Evolutionary conservation across 75 land plant species (phyloP).

Genomic region (Selaginella moellendorffii): DNA sequence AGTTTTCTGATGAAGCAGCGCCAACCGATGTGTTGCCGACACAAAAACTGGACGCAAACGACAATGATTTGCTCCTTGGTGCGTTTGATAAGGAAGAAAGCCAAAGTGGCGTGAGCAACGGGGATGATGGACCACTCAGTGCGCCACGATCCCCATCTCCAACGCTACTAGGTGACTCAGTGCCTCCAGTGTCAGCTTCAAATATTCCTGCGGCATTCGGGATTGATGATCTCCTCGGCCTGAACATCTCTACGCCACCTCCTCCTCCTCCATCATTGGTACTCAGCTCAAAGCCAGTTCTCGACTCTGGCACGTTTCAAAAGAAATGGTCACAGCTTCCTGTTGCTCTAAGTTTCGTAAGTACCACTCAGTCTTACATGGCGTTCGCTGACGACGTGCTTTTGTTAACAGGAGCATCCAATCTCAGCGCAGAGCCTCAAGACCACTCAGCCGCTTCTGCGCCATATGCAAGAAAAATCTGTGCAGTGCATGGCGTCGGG

Average conservation of each 20-base stretch:
- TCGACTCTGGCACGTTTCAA: slow-evolving; percentile 77
- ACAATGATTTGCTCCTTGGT: slow-evolving; percentile 71
- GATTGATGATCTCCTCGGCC: slow-evolving; percentile 79
- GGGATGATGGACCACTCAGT: slow-evolving; percentile 18
- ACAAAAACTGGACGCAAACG: slow-evolving; percentile 72
- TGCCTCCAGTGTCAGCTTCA: slow-evolving; percentile 7
- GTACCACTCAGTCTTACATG: slow-evolving; percentile 1
- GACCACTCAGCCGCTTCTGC: slow-evolving; percentile 58
- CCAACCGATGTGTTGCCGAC: slow-evolving; percentile 35
- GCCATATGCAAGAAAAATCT: slow-evolving; percentile 75
- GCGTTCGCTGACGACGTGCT: neutral
- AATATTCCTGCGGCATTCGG: slow-evolving; percentile 12
- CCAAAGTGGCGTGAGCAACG: slow-evolving; percentile 22
- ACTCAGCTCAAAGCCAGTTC: slow-evolving; percentile 57
- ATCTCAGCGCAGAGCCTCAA: slow-evolving; percentile 47
- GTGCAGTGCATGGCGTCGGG: slow-evolving; percentile 97
- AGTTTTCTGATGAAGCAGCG: slow-evolving; percentile 68
- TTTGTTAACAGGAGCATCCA: slow-evolving; percentile 41
- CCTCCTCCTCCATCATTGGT: slow-evolving; percentile 35
- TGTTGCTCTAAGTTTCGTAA: slow-evolving; percentile 56
- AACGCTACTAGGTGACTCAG: slow-evolving; percentile 3
- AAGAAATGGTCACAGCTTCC: slow-evolving; percentile 89
- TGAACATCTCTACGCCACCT: slow-evolving; percentile 32
- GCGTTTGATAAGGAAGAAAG: slow-evolving; percentile 79
- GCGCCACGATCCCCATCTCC: slow-evolving; percentile 20